Percentiles rank a stretch among this genome's conserved stretches.
phyloP scores from a whole-genome alignment of 179 eudicot species.

The Gypsophila paniculata region DNA sequence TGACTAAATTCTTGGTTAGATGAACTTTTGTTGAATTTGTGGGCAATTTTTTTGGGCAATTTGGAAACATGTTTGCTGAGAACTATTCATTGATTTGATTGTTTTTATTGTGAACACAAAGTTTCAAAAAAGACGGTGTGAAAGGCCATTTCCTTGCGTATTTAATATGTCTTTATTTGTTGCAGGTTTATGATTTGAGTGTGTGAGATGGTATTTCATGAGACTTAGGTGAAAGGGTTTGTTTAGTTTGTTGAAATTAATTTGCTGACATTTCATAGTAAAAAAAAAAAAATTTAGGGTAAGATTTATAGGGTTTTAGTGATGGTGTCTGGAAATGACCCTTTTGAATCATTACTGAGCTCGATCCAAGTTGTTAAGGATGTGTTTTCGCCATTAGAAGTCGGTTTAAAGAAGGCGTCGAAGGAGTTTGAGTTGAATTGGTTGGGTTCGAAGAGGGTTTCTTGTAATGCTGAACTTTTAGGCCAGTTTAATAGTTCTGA shows the following conservation, averaged over 20 bases:
- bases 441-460: slow-evolving; percentile 38
- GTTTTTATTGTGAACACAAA: neutral
- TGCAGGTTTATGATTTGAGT: too few species aligned
- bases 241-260: neutral
- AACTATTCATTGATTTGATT: slow-evolving; percentile 15
- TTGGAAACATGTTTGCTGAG: slow-evolving; percentile 20
- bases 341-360: slow-evolving; percentile 52
- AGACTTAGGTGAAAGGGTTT: neutral
- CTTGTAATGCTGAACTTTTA: slow-evolving; percentile 26
- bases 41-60: too few species aligned
- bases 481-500: slow-evolving; percentile 23
- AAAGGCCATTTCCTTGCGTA: too few species aligned
- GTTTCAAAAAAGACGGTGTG: too few species aligned
- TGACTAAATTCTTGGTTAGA: too few species aligned
- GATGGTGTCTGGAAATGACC: slow-evolving; percentile 70
- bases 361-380: slow-evolving; percentile 62
- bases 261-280: slow-evolving; percentile 21
- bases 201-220: too few species aligned
- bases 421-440: slow-evolving; percentile 69
- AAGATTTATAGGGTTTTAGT: slow-evolving; percentile 30
- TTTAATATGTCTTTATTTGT: too few species aligned
- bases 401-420: slow-evolving; percentile 55
- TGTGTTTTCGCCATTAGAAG: slow-evolving; percentile 67
- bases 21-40: slow-evolving; percentile 17
- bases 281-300: neutral